Base-by-base conservation (phyloP, 371 early-diverging fungal species). In the Saksenaea vasiformis region DNA sequence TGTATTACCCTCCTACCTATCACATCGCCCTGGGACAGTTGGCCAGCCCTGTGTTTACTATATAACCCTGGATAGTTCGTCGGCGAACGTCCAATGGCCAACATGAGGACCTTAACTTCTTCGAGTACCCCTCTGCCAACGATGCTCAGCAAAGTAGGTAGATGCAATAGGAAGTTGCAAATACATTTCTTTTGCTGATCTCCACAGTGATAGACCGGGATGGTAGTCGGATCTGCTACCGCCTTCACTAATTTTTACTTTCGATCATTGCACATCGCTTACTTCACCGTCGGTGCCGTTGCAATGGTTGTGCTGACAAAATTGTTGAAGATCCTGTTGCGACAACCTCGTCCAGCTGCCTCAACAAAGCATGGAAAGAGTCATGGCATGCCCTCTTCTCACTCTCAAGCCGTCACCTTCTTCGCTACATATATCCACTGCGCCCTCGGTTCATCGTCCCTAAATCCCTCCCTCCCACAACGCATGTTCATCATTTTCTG, bases 331-430 rank as follows among this genome's bases (percentile, higher is more conserved):
- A 68, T 66, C 19, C 61, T 72, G 5, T 73, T 83, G 31, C 77
- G 78, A 15, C 87, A 86, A 37, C 84, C 85, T 11, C 72, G 87
- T 13, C 84, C 84, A 54, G 35, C 53, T 7, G 53, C 26, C 14
- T 51, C 61, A 7, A 11, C 38, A 5, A 53, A 51, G 22, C 24
- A 62, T 26, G 57, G 58, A 27, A 68, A 62, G 37, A 63, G 71
- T 13, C 90, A 91, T 68, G 93, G 91, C 2, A 91, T 91, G 91
- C 93, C 93, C 27, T 87, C 87, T 9, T 84, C 85, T 38, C 93
- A 92, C 66, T 82, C 90, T 3, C 89, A 89, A 60, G 85, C 88
- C 37, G 87, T 90, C n/a, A 83, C 85, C 3, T 92, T 84, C 62
- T 91, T 90, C 66, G 83, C 87, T 1, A 69, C 71, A 11, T 90